Evolutionary conservation across 305 asterid genomes (phyloP).

Genomic region (Fraxinus ornus): DNA sequence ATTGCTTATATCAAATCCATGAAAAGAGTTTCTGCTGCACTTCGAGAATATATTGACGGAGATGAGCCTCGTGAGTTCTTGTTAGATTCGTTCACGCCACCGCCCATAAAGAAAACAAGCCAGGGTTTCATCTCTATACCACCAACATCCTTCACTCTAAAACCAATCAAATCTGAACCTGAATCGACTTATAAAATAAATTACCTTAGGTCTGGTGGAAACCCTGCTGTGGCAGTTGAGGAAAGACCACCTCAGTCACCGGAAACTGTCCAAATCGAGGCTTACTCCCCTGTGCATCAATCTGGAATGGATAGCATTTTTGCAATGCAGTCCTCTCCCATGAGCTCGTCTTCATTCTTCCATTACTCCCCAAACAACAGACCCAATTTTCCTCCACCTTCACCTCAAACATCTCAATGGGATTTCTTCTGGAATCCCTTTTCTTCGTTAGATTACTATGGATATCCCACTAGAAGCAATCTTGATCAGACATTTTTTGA

Average conservation of each 20-base stretch:
- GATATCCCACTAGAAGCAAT: conserved; percentile 41
- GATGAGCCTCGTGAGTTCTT: conserved; percentile 52
- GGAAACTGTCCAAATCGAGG: conserved; percentile 60
- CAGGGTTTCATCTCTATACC: conserved; percentile 10
- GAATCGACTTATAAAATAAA: conserved; percentile 54
- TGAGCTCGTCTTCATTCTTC: conserved; percentile 48
- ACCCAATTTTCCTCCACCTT: conserved; percentile 21
- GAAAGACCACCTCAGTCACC: conserved; percentile 82
- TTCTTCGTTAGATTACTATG: conserved; percentile 81
- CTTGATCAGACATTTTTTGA: conserved; percentile 8
- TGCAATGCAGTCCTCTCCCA: conserved; percentile 60
- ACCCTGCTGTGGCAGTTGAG: conserved; percentile 73
- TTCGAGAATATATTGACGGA: conserved; percentile 77
- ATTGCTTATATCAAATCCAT: conserved; percentile 76
- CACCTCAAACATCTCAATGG: conserved; percentile 88
- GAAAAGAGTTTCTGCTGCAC: conserved; percentile 85
- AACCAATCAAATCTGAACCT: conserved; percentile 41
- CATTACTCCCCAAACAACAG: conserved; percentile 53
- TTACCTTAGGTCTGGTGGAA: conserved; percentile 72
- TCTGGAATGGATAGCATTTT: conserved; percentile 22
- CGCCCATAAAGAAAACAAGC: not conserved
- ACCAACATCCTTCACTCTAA: conserved; percentile 49
- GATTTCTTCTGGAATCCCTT: conserved; percentile 98
- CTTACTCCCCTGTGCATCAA: conserved; percentile 31
- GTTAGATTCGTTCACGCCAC: conserved; percentile 7